A percentile compares a stretch with the other conserved stretches of the same genome.
phyloP scores from a whole-genome alignment of 345 rosid genomes.

The Camelina sativa region DNA sequence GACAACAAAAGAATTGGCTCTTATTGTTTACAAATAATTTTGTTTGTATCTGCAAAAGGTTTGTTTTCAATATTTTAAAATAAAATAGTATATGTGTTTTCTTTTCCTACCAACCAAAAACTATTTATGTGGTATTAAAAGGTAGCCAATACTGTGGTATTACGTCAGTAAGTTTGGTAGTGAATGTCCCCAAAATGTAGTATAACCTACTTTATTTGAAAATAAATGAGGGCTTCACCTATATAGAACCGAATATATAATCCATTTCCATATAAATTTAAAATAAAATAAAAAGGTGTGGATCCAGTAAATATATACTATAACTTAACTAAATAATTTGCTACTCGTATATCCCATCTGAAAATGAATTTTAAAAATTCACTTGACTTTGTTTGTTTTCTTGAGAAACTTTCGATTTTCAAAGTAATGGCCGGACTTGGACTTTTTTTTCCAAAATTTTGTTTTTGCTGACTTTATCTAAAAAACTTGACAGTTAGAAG shows the following conservation, averaged over 20 bases:
- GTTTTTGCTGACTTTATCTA: slow-evolving; percentile 3
- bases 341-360: too few species aligned
- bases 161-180: slow-evolving; percentile 18
- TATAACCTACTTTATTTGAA: slow-evolving; percentile 6
- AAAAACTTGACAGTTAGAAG: slow-evolving; percentile 28
- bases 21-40: too few species aligned
- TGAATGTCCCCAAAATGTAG: neutral
- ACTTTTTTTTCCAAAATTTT: neutral
- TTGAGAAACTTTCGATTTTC: slow-evolving; percentile 5
- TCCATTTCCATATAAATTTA: neutral
- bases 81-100: neutral
- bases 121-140: neutral
- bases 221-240: neutral
- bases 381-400: slow-evolving; percentile 5
- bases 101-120: neutral
- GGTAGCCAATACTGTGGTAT: neutral
- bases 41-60: neutral
- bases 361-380: neutral
- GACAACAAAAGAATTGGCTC: too few species aligned
- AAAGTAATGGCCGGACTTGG: slow-evolving; percentile 6
- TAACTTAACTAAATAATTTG: neutral
- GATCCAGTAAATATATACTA: neutral
- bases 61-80: neutral
- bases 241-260: neutral
- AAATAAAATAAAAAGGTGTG: neutral